Conservation (phyloP, 2,329 filamentous ascomycete genomes). For the Tolypocladium ovalisporum region DNA sequence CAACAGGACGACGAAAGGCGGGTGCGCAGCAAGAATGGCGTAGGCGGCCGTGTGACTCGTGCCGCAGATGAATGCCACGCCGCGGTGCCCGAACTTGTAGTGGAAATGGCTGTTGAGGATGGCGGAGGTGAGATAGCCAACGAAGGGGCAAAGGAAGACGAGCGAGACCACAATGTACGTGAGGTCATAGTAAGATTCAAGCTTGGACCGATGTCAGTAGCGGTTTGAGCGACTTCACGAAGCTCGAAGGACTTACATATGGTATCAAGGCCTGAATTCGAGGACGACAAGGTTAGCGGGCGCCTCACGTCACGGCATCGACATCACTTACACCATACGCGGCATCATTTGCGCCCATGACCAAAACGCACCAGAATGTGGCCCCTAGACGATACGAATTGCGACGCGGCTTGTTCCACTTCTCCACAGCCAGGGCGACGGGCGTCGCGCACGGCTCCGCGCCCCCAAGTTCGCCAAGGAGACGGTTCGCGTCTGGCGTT, state of each 20-base stretch:
- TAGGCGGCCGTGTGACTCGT: constrained; percentile 54
- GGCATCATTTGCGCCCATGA: constrained; percentile 48
- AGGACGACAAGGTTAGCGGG: background rate
- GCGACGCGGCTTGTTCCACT: constrained; percentile 36
- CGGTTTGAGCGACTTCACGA: no score
- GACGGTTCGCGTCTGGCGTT: background rate
- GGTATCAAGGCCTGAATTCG: constrained; percentile 32
- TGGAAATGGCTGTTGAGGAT: constrained; percentile 44
- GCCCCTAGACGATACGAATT: constrained; percentile 38
- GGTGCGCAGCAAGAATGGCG: constrained; percentile 53
- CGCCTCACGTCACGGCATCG: constrained; percentile 4
- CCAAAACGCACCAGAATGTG: constrained; percentile 46
- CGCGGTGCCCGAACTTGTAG: constrained; percentile 30
- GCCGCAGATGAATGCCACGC: constrained; percentile 57
- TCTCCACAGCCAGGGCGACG: constrained; percentile 15
- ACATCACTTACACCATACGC: constrained; percentile 41
- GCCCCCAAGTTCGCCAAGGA: background rate
- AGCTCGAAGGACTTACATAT: constrained; percentile 28
- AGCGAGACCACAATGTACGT: constrained; percentile 53
- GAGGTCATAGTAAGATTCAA: constrained; percentile 43
- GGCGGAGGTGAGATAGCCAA: constrained; percentile 52
- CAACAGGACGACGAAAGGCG: constrained; percentile 57
- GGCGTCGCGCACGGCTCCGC: background rate
- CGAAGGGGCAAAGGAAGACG: constrained; percentile 54
- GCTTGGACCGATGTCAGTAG: constrained; percentile 4